A percentile compares a stretch with the other conserved stretches of the same genome.
These are phyloP conservation scores for Thalassiosira hispida DNA, from an alignment of 352 stramenopile species.

Conservation along the genomic window DNA sequence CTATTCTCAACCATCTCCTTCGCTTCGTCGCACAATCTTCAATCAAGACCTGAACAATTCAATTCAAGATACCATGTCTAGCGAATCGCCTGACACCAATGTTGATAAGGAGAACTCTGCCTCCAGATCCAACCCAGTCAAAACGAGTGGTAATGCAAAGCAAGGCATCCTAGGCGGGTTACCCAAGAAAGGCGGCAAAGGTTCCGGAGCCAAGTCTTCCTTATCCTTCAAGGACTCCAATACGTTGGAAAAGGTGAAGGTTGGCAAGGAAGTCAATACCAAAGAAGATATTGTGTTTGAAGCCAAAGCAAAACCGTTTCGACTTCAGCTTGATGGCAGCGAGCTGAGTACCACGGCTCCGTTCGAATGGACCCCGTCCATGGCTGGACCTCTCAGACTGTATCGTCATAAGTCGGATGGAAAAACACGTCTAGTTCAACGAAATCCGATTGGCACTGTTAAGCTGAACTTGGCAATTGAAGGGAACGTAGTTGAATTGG, in stretches of 20 bases:
- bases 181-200: not conserved
- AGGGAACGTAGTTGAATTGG: not conserved
- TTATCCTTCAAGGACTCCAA: no score
- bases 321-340: not conserved
- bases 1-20: no score
- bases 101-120: no score
- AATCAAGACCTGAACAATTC: no score
- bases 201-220: not conserved
- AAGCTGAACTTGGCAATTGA: constrained; percentile 13
- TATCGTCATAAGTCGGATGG: not conserved
- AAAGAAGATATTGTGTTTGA: not conserved
- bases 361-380: constrained; percentile 4
- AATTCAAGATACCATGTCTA: no score
- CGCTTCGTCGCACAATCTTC: no score
- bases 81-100: no score
- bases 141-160: no score
- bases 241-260: not conserved
- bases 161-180: not conserved
- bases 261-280: constrained; percentile 7
- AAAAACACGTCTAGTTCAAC: constrained; percentile 7
- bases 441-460: constrained; percentile 12
- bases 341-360: not conserved
- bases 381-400: not conserved
- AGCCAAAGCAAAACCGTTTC: not conserved
- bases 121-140: no score